phyloP scores from a whole-genome alignment of 2,329 filamentous ascomycete genomes.

The Fusarium neocosmosporiellum region DNA sequence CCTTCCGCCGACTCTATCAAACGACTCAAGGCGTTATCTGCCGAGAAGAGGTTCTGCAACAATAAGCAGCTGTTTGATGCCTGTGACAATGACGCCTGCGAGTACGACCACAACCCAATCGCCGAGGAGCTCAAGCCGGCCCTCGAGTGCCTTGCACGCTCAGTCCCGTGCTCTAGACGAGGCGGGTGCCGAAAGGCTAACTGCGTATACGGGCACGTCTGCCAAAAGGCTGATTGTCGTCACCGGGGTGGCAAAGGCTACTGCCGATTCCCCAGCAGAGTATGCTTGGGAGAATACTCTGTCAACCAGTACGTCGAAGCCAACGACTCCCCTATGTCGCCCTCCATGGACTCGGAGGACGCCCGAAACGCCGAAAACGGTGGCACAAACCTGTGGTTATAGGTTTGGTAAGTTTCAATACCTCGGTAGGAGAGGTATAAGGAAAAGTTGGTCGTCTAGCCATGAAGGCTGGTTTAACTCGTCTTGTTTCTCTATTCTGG shows the following conservation, averaged over 20 bases:
- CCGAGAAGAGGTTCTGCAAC: slow-evolving; percentile 34
- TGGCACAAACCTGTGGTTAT: slow-evolving; percentile 16
- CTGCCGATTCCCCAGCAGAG: slow-evolving; percentile 28
- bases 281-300: slow-evolving; percentile 32
- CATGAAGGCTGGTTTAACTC: not conserved
- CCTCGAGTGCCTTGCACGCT: slow-evolving; percentile 26
- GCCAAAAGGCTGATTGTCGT: slow-evolving; percentile 34
- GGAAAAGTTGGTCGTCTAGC: not conserved
- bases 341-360: slow-evolving; percentile 30
- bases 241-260: slow-evolving; percentile 30
- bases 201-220: slow-evolving; percentile 37
- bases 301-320: not conserved
- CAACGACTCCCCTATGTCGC: slow-evolving; percentile 5
- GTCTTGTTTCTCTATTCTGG: not conserved
- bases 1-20: slow-evolving; percentile 14
- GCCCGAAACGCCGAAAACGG: slow-evolving; percentile 18
- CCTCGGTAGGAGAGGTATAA: slow-evolving; percentile 18
- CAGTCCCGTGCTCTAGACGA: slow-evolving; percentile 27
- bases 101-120: slow-evolving; percentile 34
- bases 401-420: not conserved
- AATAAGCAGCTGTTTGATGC: slow-evolving; percentile 27
- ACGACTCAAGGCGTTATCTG: slow-evolving; percentile 25
- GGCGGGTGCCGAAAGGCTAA: slow-evolving; percentile 26
- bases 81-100: slow-evolving; percentile 29
- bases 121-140: slow-evolving; percentile 29